These are phyloP conservation scores for Dunaliella salina DNA, from an alignment of 163 green algal species.

Conservation along the genomic window DNA sequence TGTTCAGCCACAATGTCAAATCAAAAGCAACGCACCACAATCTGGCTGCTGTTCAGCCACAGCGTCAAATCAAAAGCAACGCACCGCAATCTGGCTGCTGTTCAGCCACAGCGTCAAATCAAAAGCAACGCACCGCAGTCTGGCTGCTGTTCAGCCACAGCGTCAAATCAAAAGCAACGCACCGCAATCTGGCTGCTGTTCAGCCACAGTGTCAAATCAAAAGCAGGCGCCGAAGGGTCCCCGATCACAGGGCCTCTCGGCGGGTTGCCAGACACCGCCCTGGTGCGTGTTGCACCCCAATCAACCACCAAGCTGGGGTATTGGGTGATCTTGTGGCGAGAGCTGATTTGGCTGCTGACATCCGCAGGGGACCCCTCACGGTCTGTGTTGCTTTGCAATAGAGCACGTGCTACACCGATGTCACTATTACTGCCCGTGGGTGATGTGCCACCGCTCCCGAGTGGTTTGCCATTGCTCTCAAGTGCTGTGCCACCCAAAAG, in stretches of 20 bases:
- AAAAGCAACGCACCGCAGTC: too few relatives aligned
- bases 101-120: neutral
- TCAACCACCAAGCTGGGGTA: neutral
- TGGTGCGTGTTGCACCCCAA: neutral
- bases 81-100: too few relatives aligned
- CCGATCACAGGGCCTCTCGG: neutral
- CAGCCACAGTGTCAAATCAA: neutral
- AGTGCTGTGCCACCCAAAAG: too few relatives aligned
- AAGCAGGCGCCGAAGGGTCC: neutral
- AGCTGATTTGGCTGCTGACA: neutral
- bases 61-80: neutral
- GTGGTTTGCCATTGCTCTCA: too few relatives aligned
- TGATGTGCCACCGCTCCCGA: too few relatives aligned
- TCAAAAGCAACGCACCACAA: too few relatives aligned
- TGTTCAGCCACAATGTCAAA: neutral
- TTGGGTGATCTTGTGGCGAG: neutral
- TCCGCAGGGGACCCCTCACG: neutral
- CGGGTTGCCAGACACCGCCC: too few relatives aligned
- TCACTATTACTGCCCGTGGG: too few relatives aligned
- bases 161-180: neutral
- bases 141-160: constrained; percentile 8
- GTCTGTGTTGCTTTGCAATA: neutral
- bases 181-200: neutral
- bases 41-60: constrained; percentile 3
- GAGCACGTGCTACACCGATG: neutral